A percentile compares a stretch with the other conserved stretches of the same genome.
Conservation (phyloP, 2,329 filamentous ascomycete genomes). For the Colletotrichum sidae region DNA sequence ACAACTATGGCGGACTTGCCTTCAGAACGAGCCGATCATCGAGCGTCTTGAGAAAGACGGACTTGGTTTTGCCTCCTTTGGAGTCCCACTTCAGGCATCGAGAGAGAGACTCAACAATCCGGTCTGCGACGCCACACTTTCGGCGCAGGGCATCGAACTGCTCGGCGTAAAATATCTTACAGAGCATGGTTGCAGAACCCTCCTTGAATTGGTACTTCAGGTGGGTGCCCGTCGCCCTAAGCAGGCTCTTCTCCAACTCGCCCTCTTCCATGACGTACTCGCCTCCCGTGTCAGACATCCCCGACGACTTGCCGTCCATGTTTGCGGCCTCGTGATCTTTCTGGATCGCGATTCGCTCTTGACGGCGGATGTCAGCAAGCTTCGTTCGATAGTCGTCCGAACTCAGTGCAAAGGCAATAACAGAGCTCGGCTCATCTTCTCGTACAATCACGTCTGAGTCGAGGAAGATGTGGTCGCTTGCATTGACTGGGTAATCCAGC, state of each 20-base stretch:
- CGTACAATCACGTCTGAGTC: slow-evolving; percentile 97
- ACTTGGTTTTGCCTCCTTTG: slow-evolving; percentile 97
- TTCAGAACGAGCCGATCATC: slow-evolving; percentile 96
- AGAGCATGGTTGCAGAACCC: slow-evolving; percentile 93
- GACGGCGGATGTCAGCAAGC: slow-evolving; percentile 69
- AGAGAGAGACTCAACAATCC: slow-evolving; percentile 94
- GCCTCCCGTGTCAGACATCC: slow-evolving; percentile 48
- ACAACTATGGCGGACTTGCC: slow-evolving; percentile 44
- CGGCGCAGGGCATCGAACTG: slow-evolving; percentile 95
- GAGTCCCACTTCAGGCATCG: slow-evolving; percentile 98
- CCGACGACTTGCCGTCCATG: slow-evolving; percentile 45
- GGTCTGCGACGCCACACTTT: slow-evolving; percentile 92
- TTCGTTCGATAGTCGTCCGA: slow-evolving; percentile 89
- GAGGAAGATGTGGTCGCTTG: slow-evolving; percentile 94
- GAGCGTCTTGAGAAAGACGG: slow-evolving; percentile 94
- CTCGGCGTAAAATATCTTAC: slow-evolving; percentile 98
- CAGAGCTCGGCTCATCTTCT: slow-evolving; percentile 95
- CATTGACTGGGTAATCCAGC: slow-evolving; percentile 89
- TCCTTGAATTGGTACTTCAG: slow-evolving; percentile 96
- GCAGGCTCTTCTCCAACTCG: slow-evolving; percentile 85
- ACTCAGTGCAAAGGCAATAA: slow-evolving; percentile 92
- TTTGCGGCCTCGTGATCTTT: slow-evolving; percentile 37
- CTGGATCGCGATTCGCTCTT: slow-evolving; percentile 39
- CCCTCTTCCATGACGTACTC: slow-evolving; percentile 67
- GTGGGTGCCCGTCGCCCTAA: slow-evolving; percentile 89